These are phyloP conservation scores for Adansonia gregorii DNA, from an alignment of 441 rosid species.

Conservation along the genomic window DNA sequence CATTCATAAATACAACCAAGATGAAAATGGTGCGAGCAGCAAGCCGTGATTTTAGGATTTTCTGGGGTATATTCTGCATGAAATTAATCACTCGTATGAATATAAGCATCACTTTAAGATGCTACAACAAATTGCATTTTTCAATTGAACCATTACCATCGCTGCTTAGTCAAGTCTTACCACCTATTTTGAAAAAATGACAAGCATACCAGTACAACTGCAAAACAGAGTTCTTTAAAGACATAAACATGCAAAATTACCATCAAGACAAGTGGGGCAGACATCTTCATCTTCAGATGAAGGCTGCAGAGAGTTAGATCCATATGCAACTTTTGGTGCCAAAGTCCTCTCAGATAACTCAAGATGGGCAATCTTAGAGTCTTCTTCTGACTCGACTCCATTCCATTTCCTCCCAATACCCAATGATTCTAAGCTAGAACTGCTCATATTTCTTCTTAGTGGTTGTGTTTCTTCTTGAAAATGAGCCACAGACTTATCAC, in stretches of 20 bases:
- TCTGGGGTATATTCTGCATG: slow-evolving; percentile 78
- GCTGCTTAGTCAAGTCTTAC: background rate
- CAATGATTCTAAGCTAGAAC: slow-evolving; percentile 57
- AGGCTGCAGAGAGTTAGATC: slow-evolving; percentile 41
- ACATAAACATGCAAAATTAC: slow-evolving; percentile 39
- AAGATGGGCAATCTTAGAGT: slow-evolving; percentile 40
- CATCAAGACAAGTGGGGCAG: slow-evolving; percentile 94
- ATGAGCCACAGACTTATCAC: slow-evolving; percentile 55
- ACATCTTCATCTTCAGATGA: slow-evolving; percentile 80
- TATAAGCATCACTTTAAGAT: slow-evolving; percentile 4
- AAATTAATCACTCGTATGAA: slow-evolving; percentile 13
- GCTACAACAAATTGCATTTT: background rate
- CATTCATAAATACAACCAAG: slow-evolving; percentile 93
- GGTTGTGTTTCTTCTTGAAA: slow-evolving; percentile 63
- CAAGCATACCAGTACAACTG: background rate
- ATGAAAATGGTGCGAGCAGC: slow-evolving; percentile 88
- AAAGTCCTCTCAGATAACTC: slow-evolving; percentile 51
- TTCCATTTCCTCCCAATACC: slow-evolving; percentile 55
- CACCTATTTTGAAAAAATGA: background rate
- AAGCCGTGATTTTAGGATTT: slow-evolving; percentile 82
- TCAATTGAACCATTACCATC: background rate
- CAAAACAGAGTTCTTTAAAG: slow-evolving; percentile 8
- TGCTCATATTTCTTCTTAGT: slow-evolving; percentile 59
- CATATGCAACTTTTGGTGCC: slow-evolving; percentile 39
- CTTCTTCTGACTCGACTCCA: slow-evolving; percentile 57